Evolutionary conservation across 768 basidiomycete species (phyloP).

Genomic region (Lanmaoa pseudosensibilis): DNA sequence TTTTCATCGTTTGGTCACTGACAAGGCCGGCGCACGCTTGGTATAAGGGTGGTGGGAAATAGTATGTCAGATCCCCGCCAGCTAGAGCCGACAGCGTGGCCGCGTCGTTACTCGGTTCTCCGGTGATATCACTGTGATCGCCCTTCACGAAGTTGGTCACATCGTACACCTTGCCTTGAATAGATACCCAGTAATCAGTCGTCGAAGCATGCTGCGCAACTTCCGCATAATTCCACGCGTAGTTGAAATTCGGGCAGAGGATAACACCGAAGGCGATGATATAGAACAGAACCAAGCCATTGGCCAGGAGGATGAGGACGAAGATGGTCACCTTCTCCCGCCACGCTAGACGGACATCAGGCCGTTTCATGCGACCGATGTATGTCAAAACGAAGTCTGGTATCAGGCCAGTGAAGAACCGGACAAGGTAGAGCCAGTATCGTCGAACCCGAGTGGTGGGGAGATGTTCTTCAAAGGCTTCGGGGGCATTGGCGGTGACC

Average conservation of each 20-base stretch:
- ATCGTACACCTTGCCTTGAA: constrained; percentile 62
- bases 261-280: constrained; percentile 62
- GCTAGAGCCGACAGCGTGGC: constrained; percentile 53
- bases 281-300: constrained; percentile 60
- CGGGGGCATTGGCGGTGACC: constrained; percentile 44
- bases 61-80: constrained; percentile 60
- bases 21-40: constrained; percentile 63
- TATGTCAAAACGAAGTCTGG: constrained; percentile 49
- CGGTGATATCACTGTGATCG: constrained; percentile 62
- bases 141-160: constrained; percentile 57
- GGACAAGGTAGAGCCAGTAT: constrained; percentile 59
- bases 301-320: constrained; percentile 53
- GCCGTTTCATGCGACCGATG: constrained; percentile 65
- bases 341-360: constrained; percentile 68
- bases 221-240: constrained; percentile 55
- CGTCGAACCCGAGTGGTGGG: constrained; percentile 55
- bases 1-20: constrained; percentile 39
- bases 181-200: constrained; percentile 62
- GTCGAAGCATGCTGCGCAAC: constrained; percentile 51
- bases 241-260: constrained; percentile 61
- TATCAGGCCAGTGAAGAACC: constrained; percentile 54
- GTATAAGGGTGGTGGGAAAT: constrained; percentile 61
- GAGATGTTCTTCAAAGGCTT: constrained; percentile 51
- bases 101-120: constrained; percentile 48
- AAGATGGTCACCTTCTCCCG: constrained; percentile 69